A percentile compares a stretch with the other conserved stretches of the same genome.
Conservation (phyloP, 768 basidiomycete species). For the Suillus tomentosus region DNA sequence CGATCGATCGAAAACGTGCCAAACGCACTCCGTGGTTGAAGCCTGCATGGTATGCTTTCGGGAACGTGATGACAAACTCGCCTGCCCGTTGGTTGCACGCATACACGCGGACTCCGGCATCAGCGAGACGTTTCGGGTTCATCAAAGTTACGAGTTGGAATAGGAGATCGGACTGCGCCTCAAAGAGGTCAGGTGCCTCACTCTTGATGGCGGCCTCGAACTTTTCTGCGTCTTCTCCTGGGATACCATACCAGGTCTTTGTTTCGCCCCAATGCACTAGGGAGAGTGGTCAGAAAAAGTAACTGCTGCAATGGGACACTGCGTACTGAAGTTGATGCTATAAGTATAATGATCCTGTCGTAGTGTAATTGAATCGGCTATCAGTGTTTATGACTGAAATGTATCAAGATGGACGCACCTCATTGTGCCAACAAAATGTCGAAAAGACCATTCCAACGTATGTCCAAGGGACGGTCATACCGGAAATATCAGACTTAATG, state of each 20-base stretch:
- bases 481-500: constrained; percentile 98
- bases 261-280: constrained; percentile 99
- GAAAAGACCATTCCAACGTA: constrained; percentile 99
- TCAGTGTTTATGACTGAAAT: constrained; percentile 22
- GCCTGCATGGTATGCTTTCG: constrained; percentile 96
- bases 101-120: constrained; percentile 89
- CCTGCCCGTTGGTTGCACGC: constrained; percentile 96
- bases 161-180: constrained; percentile 94
- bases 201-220: constrained; percentile 94
- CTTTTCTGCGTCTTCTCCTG: constrained; percentile 92
- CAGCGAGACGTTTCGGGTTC: constrained; percentile 85
- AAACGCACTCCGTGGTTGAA: constrained; percentile 94
- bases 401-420: constrained; percentile 49
- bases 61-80: constrained; percentile 97
- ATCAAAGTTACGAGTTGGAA: constrained; percentile 98
- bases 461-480: constrained; percentile 99
- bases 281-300: constrained; percentile 20
- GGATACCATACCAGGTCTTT: constrained; percentile 99
- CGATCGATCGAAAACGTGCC: constrained; percentile 29
- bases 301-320: constrained; percentile 17
- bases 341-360: constrained; percentile 95
- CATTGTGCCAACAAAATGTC: constrained; percentile 99
- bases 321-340: constrained; percentile 89
- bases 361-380: constrained; percentile 22
- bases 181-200: constrained; percentile 97